Evolutionary conservation across 352 stramenopile species (phyloP), one percentile per base, ranked within the genome.

Genomic region (Globisporangium cystogenes): DNA sequence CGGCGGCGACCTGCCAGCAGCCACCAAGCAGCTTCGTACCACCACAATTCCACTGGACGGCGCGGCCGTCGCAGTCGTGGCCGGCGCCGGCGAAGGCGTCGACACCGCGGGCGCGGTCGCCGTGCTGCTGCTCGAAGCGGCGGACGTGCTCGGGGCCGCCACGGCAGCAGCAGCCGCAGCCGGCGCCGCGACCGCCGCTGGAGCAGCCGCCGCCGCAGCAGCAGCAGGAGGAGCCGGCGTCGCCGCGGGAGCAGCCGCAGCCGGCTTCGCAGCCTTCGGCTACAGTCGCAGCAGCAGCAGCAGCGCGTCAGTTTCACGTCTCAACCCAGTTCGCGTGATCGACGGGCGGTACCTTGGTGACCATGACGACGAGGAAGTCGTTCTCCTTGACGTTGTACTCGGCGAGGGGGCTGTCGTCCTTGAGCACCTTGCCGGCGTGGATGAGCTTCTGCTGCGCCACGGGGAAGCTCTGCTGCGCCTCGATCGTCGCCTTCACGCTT

Each of bases 371-470:
- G 21, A 95, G 65, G 58, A 95, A 95, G 58, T 92, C 82, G 54
- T 89, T 92, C 59, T 93, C 84, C 67, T 91, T 92, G 41, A 96
- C 65, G 54, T 82, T 90, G 68, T 91, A 94, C 61, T 93, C 80
- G 29, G 70, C 62, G 23, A 95, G 65, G 46, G 70, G 65, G 55
- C 77, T 88, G 26, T 96, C 82, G 43, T 96, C 84, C 61, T 90
- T 93, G 43, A 96, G 78, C 47, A 95, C 83, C 68, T 95, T 96
- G 24, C 86, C 81, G 14, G 82, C 79, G 53, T 95, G 81, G 51
- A 95, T 95, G 45, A 96, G 80, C 64, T 93, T 93, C 59, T 93
- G 83, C 60, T 89, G 72, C 0, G 70, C 58, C 31, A 77, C 77
- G 5, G 82, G 68, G 48, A 90, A 93, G 57, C 64, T 74, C 55